Evolutionary conservation across 345 rosid genomes (phyloP).

Genomic region (Reutealis trisperma): DNA sequence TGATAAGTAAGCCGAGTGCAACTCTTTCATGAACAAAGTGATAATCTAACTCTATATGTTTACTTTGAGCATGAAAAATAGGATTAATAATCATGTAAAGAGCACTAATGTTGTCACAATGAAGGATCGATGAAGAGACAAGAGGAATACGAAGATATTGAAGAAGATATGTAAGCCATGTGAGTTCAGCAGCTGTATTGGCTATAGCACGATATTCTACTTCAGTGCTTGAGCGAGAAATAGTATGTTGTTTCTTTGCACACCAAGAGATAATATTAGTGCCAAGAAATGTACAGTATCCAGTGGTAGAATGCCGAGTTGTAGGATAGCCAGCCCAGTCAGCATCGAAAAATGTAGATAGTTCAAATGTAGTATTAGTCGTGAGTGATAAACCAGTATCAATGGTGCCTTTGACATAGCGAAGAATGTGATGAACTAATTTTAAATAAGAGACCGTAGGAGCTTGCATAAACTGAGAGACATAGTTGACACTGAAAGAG

Average conservation of each 20-base stretch:
- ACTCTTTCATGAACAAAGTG: background rate
- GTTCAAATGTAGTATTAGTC: no score
- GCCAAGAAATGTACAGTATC: background rate
- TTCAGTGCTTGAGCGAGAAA: background rate
- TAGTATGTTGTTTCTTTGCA: no score
- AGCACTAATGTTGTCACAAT: no score
- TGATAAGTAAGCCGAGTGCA: no score
- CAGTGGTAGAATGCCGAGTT: no score
- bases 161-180: background rate
- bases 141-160: background rate
- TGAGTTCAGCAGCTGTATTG: background rate
- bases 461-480: background rate
- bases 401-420: no score
- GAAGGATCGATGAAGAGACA: no score
- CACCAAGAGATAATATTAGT: conserved; percentile 2
- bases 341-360: background rate
- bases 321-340: conserved; percentile 14
- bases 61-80: background rate
- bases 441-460: background rate
- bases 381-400: no score
- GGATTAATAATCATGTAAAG: background rate
- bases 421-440: no score
- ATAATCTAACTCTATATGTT: background rate
- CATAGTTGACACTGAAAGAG: background rate
- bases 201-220: background rate